Evolutionary conservation across 495 filamentous ascomycete species (phyloP), one percentile per base, ranked within the genome.

Genomic region (Aspergillus baeticus): DNA sequence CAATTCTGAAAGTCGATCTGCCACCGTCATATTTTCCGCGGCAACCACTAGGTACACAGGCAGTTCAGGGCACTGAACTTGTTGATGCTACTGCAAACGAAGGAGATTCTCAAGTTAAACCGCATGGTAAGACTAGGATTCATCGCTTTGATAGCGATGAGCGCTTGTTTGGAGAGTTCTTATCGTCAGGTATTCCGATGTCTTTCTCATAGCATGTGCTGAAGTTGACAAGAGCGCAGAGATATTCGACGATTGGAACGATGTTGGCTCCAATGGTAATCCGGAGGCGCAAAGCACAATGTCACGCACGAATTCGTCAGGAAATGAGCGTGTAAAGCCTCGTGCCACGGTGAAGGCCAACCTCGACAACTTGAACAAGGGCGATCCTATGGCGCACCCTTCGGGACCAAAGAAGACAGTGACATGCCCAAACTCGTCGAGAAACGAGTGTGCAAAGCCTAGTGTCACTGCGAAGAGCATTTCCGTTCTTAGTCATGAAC

Each of bases 1-100:
- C 81, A 37, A 71, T 80, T 10, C 60, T 96, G 10, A 83, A 83
- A 36, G 87, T 84, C 20, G 71, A 83, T 34, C 65, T 96, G 50
- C 80, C 84, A 2, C 57, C 70, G 0, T 77, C 76, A 0, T 63
- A 77, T 1, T 92, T 92, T 63, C 72, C 75, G 26, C 26, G 59
- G 13, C 37, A 54, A 23, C 2, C 1, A 5, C 23, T 43, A 50
- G 17, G 14, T 21, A n/a, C 14, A 13, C 34, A 3, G 18, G 13
- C 31, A 46, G 13, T 46, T 51, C 54, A 23, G 49, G 7, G 18
- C 20, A 0, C 56, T 51, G 39, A 58, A 56, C 42, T 55, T 45
- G 7, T 34, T 49, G 17, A 57, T 51, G 13, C 37, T 47, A 0
- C 46, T 39, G n/a, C 52, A 45, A 5, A 2, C 26, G 55, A 29